Evolutionary conservation across 169 alveolate genomes (phyloP).

Genomic region (Theileria luwenshuni): DNA sequence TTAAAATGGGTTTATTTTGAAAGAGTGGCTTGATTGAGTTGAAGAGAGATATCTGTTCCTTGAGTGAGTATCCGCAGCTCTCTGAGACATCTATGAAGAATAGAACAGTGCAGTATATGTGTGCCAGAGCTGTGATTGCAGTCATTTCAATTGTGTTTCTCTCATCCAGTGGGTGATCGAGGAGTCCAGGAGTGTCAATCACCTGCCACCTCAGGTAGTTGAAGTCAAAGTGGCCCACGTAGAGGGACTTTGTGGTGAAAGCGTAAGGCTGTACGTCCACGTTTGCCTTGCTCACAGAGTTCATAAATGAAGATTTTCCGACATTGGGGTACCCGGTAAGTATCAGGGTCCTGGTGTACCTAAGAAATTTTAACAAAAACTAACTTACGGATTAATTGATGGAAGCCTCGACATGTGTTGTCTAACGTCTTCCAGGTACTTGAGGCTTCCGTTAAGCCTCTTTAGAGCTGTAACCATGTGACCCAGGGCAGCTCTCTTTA

Average conservation of each 20-base stretch:
- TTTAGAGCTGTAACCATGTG: constrained; percentile 95
- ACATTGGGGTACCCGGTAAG: constrained; percentile 99
- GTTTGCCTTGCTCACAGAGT: constrained; percentile 95
- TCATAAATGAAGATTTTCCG: constrained; percentile 97
- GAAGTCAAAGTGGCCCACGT: constrained; percentile 99
- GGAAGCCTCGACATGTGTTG: constrained; percentile 97
- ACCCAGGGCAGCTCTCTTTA: constrained; percentile 98
- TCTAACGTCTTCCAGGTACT: constrained; percentile 97
- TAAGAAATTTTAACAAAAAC: not conserved
- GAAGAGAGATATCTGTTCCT: constrained; percentile 90
- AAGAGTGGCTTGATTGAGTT: constrained; percentile 93
- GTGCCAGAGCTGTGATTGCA: constrained; percentile 98
- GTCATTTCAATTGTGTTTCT: constrained; percentile 99
- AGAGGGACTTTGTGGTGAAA: constrained; percentile 98
- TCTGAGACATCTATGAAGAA: constrained; percentile 95
- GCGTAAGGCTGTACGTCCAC: constrained; percentile 98
- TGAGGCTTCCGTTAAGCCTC: constrained; percentile 91
- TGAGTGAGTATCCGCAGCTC: constrained; percentile 95
- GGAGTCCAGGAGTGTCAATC: constrained; percentile 99
- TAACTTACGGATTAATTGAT: constrained; percentile 91
- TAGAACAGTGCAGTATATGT: constrained; percentile 84
- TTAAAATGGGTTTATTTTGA: constrained; percentile 92
- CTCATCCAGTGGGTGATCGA: constrained; percentile 97
- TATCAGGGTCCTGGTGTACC: constrained; percentile 87
- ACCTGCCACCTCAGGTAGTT: constrained; percentile 96